Evolutionary conservation across 1,284 basidiomycete species (phyloP).

Genomic region (Heterobasidion parviporum): DNA sequence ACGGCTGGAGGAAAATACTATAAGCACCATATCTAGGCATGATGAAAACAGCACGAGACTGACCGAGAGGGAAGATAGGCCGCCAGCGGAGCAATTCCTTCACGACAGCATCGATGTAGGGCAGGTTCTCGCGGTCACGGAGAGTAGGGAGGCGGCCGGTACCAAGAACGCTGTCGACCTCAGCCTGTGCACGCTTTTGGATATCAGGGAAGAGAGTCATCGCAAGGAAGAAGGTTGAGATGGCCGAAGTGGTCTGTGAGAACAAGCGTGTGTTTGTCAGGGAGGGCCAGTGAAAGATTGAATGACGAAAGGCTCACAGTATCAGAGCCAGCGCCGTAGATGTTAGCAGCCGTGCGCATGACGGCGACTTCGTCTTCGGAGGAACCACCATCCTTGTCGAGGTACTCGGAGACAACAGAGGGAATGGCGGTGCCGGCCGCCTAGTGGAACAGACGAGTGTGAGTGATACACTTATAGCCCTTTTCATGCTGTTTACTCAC

Average conservation of each 20-base stretch:
- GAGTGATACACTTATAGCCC: no score
- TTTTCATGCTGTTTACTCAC: neutral
- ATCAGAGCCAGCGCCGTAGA: conserved; percentile 3
- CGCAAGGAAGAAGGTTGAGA: conserved; percentile 19
- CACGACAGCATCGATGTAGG: conserved; percentile 21
- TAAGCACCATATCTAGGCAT: neutral
- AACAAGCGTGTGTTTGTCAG: no score
- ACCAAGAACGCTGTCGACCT: conserved; percentile 21
- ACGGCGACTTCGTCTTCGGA: neutral
- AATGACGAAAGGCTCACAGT: conserved; percentile 1
- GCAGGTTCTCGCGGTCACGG: conserved; percentile 17
- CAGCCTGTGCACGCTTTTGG: conserved; percentile 20
- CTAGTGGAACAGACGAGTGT: neutral
- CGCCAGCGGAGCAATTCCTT: conserved; percentile 20
- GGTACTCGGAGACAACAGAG: neutral
- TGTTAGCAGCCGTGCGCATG: neutral
- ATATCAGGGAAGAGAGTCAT: conserved; percentile 22
- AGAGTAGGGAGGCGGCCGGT: conserved; percentile 17
- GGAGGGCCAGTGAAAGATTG: neutral
- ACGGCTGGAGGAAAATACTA: neutral
- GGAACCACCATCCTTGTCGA: neutral
- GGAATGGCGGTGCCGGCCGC: neutral
- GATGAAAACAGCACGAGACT: conserved; percentile 1
- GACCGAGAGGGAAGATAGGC: conserved; percentile 9
- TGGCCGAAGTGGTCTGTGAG: conserved; percentile 18